A percentile compares a stretch with the other conserved stretches of the same genome.
These are phyloP conservation scores for Catunica adiposa DNA, from an alignment of 2,329 filamentous ascomycete species.

Conservation along the genomic window DNA sequence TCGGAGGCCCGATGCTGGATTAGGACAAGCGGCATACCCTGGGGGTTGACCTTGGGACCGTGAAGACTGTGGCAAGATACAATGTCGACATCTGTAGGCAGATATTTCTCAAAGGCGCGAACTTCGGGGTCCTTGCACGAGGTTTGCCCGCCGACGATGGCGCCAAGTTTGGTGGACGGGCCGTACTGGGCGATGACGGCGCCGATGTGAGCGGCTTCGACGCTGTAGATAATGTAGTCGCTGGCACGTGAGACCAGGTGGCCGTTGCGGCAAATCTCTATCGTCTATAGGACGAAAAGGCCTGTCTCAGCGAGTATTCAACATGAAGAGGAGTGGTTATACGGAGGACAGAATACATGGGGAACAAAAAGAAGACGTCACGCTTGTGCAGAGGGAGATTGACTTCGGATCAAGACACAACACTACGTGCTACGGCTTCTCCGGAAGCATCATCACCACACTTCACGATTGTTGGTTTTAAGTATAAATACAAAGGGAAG, in stretches of 20 bases:
- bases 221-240: constrained; percentile 98
- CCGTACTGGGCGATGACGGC: constrained; percentile 76
- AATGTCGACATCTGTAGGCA: constrained; percentile 79
- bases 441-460: background rate
- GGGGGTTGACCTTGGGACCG: constrained; percentile 75
- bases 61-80: constrained; percentile 94
- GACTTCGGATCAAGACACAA: constrained; percentile 13
- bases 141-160: constrained; percentile 92
- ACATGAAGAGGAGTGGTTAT: background rate
- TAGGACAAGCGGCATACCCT: constrained; percentile 77
- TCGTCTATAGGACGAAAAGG: constrained; percentile 37
- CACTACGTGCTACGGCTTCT: background rate
- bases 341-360: background rate
- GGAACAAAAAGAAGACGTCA: constrained; percentile 15
- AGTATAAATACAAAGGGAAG: background rate
- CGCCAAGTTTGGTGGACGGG: constrained; percentile 85
- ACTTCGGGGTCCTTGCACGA: constrained; percentile 98
- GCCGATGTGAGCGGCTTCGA: constrained; percentile 84
- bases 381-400: constrained; percentile 17
- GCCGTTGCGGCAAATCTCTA: constrained; percentile 85
- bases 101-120: constrained; percentile 73
- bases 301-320: constrained; percentile 29
- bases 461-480: background rate
- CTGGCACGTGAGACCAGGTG: constrained; percentile 89
- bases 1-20: constrained; percentile 84